phyloP scores from a whole-genome alignment of 2,329 filamentous ascomycete genomes.

The Harringtonia aguacate region DNA sequence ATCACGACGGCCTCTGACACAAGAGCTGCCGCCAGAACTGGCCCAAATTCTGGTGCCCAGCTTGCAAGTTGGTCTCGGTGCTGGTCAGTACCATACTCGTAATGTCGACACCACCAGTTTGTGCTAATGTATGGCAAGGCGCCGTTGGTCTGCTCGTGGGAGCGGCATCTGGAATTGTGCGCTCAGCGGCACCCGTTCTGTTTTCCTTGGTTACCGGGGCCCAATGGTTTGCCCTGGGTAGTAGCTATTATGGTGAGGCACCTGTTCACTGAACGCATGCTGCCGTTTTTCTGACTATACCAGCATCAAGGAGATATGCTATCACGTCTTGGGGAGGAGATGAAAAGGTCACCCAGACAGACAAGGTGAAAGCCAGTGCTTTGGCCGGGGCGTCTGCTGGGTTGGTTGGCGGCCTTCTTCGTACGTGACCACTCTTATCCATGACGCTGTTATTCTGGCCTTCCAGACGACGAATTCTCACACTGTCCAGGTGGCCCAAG shows the following conservation, averaged over 20 bases:
- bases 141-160: conserved; percentile 52
- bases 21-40: conserved; percentile 30
- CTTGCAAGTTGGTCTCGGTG: conserved; percentile 47
- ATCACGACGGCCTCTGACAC: conserved; percentile 1
- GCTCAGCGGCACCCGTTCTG: conserved; percentile 54
- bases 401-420: conserved; percentile 43
- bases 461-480: neutral
- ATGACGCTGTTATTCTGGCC: neutral
- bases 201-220: conserved; percentile 64
- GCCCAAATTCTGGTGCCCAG: conserved; percentile 36
- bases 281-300: neutral
- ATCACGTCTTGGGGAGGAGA: conserved; percentile 38
- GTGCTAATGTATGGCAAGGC: conserved; percentile 27
- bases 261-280: neutral
- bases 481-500: conserved; percentile 33
- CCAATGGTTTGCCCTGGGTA: conserved; percentile 73
- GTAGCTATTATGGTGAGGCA: conserved; percentile 60
- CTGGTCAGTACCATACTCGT: conserved; percentile 33
- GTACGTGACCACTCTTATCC: conserved; percentile 25
- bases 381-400: conserved; percentile 62
- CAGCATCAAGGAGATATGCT: conserved; percentile 38
- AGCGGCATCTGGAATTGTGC: conserved; percentile 60
- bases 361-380: conserved; percentile 57
- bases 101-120: neutral
- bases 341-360: conserved; percentile 39